These are phyloP conservation scores for Letharia lupina DNA, from an alignment of 495 filamentous ascomycete genomes.

Conservation along the genomic window DNA sequence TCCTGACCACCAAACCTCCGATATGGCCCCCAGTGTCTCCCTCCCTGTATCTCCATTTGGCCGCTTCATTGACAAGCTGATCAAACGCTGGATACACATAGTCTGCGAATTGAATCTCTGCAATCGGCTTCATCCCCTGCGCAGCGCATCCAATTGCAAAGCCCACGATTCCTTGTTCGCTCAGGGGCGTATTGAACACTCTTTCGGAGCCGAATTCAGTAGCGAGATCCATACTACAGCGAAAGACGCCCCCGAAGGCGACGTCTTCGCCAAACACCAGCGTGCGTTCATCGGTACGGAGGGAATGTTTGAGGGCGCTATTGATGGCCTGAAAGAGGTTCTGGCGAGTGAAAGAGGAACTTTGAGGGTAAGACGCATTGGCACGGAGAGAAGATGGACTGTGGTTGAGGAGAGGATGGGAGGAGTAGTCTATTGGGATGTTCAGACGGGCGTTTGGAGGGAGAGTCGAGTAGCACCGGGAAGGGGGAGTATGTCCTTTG, in stretches of 20 bases:
- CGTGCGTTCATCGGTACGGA: conserved; percentile 77
- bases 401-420: conserved; percentile 73
- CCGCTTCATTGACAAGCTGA: conserved; percentile 94
- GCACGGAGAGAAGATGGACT: conserved; percentile 55
- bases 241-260: conserved; percentile 92
- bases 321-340: conserved; percentile 93
- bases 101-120: conserved; percentile 97
- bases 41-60: conserved; percentile 84
- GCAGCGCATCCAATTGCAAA: conserved; percentile 87
- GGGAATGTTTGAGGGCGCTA: conserved; percentile 70
- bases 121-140: conserved; percentile 86
- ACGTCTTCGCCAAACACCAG: conserved; percentile 95
- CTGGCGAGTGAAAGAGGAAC: conserved; percentile 66
- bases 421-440: conserved; percentile 78
- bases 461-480: conserved; percentile 15
- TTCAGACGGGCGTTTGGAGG: conserved; percentile 59
- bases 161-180: conserved; percentile 89
- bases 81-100: conserved; percentile 97
- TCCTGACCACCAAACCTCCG: conserved; percentile 80
- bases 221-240: conserved; percentile 84
- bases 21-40: conserved; percentile 58
- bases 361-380: conserved; percentile 55
- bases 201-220: conserved; percentile 78
- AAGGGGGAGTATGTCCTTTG: background rate
- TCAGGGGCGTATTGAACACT: conserved; percentile 94